Base-by-base conservation (phyloP, 441 rosid genomes). In the Melastoma candidum region DNA sequence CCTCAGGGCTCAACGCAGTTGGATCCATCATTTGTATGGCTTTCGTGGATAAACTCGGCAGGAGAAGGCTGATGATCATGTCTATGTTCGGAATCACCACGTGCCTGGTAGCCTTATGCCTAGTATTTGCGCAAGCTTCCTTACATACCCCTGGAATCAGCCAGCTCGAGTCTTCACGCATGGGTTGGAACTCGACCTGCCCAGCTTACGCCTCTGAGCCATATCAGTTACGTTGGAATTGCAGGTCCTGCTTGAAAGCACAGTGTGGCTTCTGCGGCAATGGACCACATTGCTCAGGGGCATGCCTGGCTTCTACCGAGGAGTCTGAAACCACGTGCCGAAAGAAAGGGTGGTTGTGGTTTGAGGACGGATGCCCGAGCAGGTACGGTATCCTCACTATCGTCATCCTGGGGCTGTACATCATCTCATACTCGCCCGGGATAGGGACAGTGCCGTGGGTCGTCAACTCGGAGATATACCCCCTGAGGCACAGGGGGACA, bases 381-480 rank as follows among this genome's bases (percentile, higher is more conserved):
- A 85, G 64, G 51, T 71, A 81, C 12, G 96, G 96, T 0, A 75
- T 79, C 61, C 70, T 80, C 0, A 88, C 95, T 0, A 74, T 87
- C 4, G 29, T 83, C 24, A 59, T 85, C 24, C 67, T 87, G 8
- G 98, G 77, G 14, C 53, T 79, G 14, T 83, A 87, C 71, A 90
- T 90, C 12, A 67, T 90, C 6, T 58, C 68, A n/a, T 87, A 77
- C 49, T 73, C 98, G 0, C 96, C 96, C 5, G 95, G 98, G 13
- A 85, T 90, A 88, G 96, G 98, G 1, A 81, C 89, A 0, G 94
- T 68, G 1, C 98, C 96, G 0, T 82, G 98, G 98, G 77, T 85
- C 3, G 79, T 90, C 4, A 90, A 87, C 78, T 90, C 96, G 2
- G 96, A 87, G 76, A 87, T 90, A 22, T 90, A 90, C 65, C 97